A percentile compares a stretch with the other conserved stretches of the same genome.
phyloP scores from a whole-genome alignment of 2,329 filamentous ascomycete species.

The Zasmidium cellare region DNA sequence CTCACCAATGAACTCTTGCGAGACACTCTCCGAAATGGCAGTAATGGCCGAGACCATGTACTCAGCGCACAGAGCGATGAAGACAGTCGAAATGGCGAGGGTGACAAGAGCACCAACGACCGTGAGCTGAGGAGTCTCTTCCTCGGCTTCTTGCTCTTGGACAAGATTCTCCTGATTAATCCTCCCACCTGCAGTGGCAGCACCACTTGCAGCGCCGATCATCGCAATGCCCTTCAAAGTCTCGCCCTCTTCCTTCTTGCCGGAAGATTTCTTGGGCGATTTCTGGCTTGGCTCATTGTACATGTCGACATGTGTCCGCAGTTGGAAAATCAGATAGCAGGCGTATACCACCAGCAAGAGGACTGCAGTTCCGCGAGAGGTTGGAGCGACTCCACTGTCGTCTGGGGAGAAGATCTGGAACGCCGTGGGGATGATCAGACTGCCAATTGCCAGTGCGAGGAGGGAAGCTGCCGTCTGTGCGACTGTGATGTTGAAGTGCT shows the following conservation, averaged over 20 bases:
- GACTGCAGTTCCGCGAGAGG: slow-evolving; percentile 73
- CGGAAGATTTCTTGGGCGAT: slow-evolving; percentile 58
- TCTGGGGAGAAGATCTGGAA: slow-evolving; percentile 60
- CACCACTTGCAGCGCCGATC: slow-evolving; percentile 54
- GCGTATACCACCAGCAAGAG: slow-evolving; percentile 82
- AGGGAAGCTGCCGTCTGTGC: slow-evolving; percentile 85
- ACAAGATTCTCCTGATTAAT: slow-evolving; percentile 50
- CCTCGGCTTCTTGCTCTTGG: slow-evolving; percentile 58
- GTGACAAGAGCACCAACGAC: slow-evolving; percentile 71
- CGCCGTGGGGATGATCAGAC: slow-evolving; percentile 85
- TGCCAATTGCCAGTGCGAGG: slow-evolving; percentile 74
- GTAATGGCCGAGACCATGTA: slow-evolving; percentile 64
- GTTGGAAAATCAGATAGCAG: slow-evolving; percentile 85
- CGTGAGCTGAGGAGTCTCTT: slow-evolving; percentile 72
- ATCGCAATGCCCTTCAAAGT: slow-evolving; percentile 51
- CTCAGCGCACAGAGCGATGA: slow-evolving; percentile 76
- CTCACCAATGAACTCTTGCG: slow-evolving; percentile 60
- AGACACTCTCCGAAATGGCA: slow-evolving; percentile 53
- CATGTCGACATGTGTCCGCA: slow-evolving; percentile 77
- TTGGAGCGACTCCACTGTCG: slow-evolving; percentile 30
- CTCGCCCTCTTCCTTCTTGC: slow-evolving; percentile 52
- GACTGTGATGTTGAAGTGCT: slow-evolving; percentile 89
- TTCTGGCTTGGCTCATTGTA: slow-evolving; percentile 82
- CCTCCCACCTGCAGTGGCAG: slow-evolving; percentile 52
- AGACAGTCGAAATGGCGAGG: slow-evolving; percentile 69